These are phyloP conservation scores for Porcisia deanei DNA, from an alignment of 208 protist species.

Conservation along the genomic window DNA sequence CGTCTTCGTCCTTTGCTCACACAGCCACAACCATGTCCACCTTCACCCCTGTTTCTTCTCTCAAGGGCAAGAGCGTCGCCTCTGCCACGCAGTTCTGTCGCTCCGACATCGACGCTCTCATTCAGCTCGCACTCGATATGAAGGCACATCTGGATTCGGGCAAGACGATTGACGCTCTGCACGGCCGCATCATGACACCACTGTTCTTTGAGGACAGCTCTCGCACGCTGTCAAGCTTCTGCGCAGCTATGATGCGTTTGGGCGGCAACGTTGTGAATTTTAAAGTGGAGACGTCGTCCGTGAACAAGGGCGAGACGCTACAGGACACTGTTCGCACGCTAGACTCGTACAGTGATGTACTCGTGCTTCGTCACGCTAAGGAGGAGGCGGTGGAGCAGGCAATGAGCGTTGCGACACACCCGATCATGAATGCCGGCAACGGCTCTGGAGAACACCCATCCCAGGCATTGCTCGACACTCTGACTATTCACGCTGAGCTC, in stretches of 20 bases:
- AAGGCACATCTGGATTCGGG: slow-evolving; percentile 46
- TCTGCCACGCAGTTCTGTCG: slow-evolving; percentile 70
- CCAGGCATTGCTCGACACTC: slow-evolving; percentile 97
- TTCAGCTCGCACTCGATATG: slow-evolving; percentile 56
- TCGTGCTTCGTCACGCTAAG: slow-evolving; percentile 96
- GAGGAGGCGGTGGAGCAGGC: slow-evolving; percentile 82
- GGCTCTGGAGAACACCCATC: slow-evolving; percentile 98
- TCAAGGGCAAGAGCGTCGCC: slow-evolving; percentile 69
- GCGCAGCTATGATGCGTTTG: slow-evolving; percentile 82
- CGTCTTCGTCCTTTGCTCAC: neutral
- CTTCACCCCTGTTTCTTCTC: slow-evolving; percentile 55
- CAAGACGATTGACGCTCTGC: slow-evolving; percentile 57
- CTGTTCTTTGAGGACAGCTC: slow-evolving; percentile 89
- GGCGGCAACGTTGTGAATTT: slow-evolving; percentile 84
- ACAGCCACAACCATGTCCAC: slow-evolving; percentile 1
- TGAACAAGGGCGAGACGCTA: slow-evolving; percentile 88
- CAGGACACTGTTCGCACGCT: slow-evolving; percentile 85
- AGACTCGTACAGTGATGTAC: slow-evolving; percentile 93
- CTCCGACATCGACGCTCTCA: slow-evolving; percentile 68
- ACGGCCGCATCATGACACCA: slow-evolving; percentile 81
- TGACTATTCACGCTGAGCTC: slow-evolving; percentile 96
- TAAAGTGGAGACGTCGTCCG: slow-evolving; percentile 71
- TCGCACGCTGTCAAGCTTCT: slow-evolving; percentile 81
- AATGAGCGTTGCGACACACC: slow-evolving; percentile 51
- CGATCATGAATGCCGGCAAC: slow-evolving; percentile 98